Evolutionary conservation across 2,329 filamentous ascomycete genomes (phyloP).

Genomic region (Talaromyces sp.): DNA sequence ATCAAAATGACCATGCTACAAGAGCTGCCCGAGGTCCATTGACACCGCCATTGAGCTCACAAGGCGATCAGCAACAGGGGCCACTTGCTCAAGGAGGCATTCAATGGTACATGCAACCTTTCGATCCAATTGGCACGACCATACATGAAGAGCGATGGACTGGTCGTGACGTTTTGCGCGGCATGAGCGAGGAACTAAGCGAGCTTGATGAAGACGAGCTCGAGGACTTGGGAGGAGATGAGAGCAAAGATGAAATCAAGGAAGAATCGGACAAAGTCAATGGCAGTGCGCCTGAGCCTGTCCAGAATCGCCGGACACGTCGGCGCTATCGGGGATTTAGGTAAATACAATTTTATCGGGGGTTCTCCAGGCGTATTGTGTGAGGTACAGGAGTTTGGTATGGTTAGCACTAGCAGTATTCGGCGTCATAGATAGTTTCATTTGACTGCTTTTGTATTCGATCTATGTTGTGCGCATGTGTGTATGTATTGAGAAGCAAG

Average conservation of each 20-base stretch:
- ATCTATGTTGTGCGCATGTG: neutral
- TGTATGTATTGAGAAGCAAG: neutral
- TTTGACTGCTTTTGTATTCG: constrained; percentile 5
- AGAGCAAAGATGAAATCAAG: constrained; percentile 26
- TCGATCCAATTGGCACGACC: constrained; percentile 76
- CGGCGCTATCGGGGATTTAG: constrained; percentile 31
- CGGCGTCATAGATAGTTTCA: constrained; percentile 12
- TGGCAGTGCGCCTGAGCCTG: constrained; percentile 23
- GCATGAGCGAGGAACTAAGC: constrained; percentile 80
- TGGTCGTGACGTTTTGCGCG: constrained; percentile 66
- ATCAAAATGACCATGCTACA: constrained; percentile 49
- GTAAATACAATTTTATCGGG: neutral
- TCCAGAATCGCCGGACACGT: constrained; percentile 31
- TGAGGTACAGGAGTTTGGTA: neutral
- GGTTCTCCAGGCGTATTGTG: neutral
- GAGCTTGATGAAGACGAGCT: constrained; percentile 91
- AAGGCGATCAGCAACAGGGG: constrained; percentile 42
- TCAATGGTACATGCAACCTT: constrained; percentile 81
- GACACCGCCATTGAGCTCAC: constrained; percentile 41
- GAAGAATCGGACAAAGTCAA: constrained; percentile 18
- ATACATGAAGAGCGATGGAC: constrained; percentile 72
- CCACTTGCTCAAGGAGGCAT: constrained; percentile 70
- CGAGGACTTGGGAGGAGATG: constrained; percentile 63
- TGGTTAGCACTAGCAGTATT: neutral
- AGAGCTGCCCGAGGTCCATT: constrained; percentile 27